Base-by-base conservation (phyloP, 345 rosid species). In the Melaleuca alternifolia region DNA sequence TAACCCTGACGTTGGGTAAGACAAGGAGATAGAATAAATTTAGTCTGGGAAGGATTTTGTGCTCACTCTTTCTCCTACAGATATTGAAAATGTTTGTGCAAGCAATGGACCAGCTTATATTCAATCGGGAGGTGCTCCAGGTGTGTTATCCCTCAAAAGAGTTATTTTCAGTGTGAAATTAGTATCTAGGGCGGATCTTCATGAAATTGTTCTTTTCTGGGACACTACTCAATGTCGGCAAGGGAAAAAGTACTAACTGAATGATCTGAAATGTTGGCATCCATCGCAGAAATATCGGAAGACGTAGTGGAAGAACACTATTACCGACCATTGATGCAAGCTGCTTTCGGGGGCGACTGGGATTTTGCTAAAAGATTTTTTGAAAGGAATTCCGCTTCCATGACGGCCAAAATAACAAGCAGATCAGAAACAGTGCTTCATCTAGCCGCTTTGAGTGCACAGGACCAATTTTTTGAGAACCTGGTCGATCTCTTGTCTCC, bases 211-310 rank as follows among this genome's bases (percentile, higher is more conserved):
- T 56, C 2, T 1, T 56, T 10, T 57, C 1, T 57, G 7, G 65
- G 16, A 5, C 33, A 5, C 16, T 5, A 0, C 3, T 59, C 3
- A 59, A n/a, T 59, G 4, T 59, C 4, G 0, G 33, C 8, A 6
- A n/a, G 9, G 9, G n/a, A 59, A 59, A 56, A 59, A 0, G 16
- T 5, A 59, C 5, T 5, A 5, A 26, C 2, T 2, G 6, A 59
- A 26, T 59, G 16, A 7, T 7, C 65, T 5, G 33, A 59, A 59
- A 56, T 11, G 33, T 59, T 5, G 1, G 16, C 16, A 12, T 11
- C 16, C 0, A 11, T 26, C 5, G 33, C 33, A n/a, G 16, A 59
- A n/a, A 5, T 12, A 5, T 59, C 33, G 2, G 1, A 50, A 37
- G 5, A 33, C 2, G 37, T 0, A 2, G 84, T 13, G 54, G 37